Evolutionary conservation across 371 early-diverging fungal genomes (phyloP).

Genomic region (Mucor piriformis): DNA sequence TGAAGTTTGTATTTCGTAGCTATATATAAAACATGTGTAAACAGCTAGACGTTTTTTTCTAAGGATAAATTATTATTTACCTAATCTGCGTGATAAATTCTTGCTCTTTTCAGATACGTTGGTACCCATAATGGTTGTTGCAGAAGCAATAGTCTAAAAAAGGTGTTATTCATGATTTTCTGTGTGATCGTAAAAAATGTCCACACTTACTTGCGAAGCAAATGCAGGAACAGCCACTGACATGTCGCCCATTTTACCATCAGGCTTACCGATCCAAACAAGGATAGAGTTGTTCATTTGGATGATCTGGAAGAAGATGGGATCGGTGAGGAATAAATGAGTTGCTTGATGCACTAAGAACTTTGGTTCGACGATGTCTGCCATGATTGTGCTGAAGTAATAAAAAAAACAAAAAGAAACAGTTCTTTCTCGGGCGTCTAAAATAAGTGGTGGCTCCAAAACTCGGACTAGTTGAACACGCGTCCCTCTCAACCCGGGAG

Average conservation of each 20-base stretch:
- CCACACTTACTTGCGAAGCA: constrained; percentile 35
- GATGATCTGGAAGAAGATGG: constrained; percentile 42
- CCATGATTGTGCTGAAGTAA: not conserved
- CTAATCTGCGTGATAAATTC: constrained; percentile 45
- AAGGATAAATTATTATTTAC: constrained; percentile 17
- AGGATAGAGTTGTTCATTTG: constrained; percentile 43
- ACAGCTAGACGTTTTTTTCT: not conserved
- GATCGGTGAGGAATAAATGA: constrained; percentile 41
- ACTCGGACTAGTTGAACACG: no score
- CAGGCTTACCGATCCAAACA: constrained; percentile 44
- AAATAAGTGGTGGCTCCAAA: no score
- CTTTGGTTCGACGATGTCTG: constrained; percentile 19
- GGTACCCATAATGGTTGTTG: constrained; percentile 50
- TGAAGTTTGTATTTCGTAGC: constrained; percentile 46
- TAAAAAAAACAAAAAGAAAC: not conserved
- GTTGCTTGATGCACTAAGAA: constrained; percentile 48
- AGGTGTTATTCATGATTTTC: not conserved
- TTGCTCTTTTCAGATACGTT: constrained; percentile 45
- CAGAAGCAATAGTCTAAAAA: constrained; percentile 35
- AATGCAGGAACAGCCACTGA: constrained; percentile 48
- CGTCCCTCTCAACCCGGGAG: no score
- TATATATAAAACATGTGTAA: constrained; percentile 8
- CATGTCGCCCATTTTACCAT: constrained; percentile 43
- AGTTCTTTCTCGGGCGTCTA: no score
- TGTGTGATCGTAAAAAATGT: no score